Evolutionary conservation across 495 filamentous ascomycete genomes (phyloP).

Genomic region (Halenospora varia): DNA sequence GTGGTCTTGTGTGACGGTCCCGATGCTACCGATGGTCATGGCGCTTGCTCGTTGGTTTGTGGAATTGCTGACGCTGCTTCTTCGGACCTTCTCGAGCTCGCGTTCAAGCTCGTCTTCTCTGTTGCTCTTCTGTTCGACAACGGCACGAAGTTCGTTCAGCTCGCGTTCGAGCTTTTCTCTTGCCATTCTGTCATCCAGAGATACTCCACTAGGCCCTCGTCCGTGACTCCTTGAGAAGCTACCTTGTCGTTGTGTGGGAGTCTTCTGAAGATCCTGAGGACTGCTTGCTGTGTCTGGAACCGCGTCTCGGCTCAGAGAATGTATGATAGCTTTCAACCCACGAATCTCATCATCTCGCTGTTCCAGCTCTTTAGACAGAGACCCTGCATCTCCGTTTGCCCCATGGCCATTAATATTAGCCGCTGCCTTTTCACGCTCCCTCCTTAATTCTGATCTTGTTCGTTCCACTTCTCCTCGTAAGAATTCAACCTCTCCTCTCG

Average conservation of each 20-base stretch:
- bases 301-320: slow-evolving; percentile 75
- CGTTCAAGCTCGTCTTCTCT: slow-evolving; percentile 90
- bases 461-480: slow-evolving; percentile 92
- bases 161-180: slow-evolving; percentile 71
- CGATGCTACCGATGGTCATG: slow-evolving; percentile 45
- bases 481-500: slow-evolving; percentile 93
- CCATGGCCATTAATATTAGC: slow-evolving; percentile 43
- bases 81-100: slow-evolving; percentile 67
- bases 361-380: slow-evolving; percentile 69
- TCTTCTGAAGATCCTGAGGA: slow-evolving; percentile 37
- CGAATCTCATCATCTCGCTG: slow-evolving; percentile 97
- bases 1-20: slow-evolving; percentile 45
- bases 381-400: slow-evolving; percentile 14
- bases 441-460: slow-evolving; percentile 80
- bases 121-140: slow-evolving; percentile 63
- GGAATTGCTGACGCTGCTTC: slow-evolving; percentile 29
- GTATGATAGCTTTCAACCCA: slow-evolving; percentile 95
- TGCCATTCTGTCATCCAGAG: slow-evolving; percentile 50
- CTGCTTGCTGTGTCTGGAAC: slow-evolving; percentile 18
- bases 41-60: slow-evolving; percentile 41
- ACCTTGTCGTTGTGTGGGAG: slow-evolving; percentile 37
- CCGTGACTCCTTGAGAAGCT: slow-evolving; percentile 32
- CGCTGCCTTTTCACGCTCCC: slow-evolving; percentile 86
- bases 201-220: slow-evolving; percentile 29
- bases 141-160: slow-evolving; percentile 66